Evolutionary conservation across 306 rosid species (phyloP), one percentile per base, ranked within the genome.

Genomic region (Trichosanthes cucumerina): DNA sequence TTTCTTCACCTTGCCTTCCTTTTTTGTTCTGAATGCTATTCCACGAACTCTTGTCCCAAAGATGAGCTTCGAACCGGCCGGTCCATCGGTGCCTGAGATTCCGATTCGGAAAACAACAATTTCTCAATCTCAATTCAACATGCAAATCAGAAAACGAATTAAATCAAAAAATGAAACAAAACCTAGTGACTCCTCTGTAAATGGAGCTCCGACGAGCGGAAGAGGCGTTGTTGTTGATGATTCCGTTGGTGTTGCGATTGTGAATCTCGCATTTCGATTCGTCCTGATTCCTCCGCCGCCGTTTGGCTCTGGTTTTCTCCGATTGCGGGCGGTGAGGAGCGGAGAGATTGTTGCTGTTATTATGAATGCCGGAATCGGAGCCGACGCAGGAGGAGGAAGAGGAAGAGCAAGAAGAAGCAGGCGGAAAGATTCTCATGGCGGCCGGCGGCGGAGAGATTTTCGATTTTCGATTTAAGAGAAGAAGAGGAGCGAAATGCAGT

Each of bases 111-210:
- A 82, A 60, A n/a, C 4, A 63, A 10, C 9, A 34, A 63, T 33
- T 63, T 33, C 64, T 4, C 46, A 70, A n/a, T 9, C 44, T 44
- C 15, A 85, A 78, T 65, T 62, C 11, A 10, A 80, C 96, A 89
- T 89, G 94, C 94, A 93, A 86, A 76, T 75, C 66, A 64, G 88
- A 23, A 70, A 43, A 1, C 82, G 14, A 77, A 26, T 36, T 14
- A 21, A 43, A 75, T 6, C 44, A 5, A n/a, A 38, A 43, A 57
- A 79, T 12, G 21, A 53, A 80, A 6, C 68, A 52, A n/a, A 21
- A 90, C 98, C 93, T 96, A 54, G 98, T 93, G 72, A 93, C 98
- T 76, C 98, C 98, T 87, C 97, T 93, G 87, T 93, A 91, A 80
- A 91, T 81, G 53, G 98, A 93, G 86, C 96, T 93, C 87, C 98